Conservation (phyloP, 345 rosid genomes). For the Erucastrum elatum region DNA sequence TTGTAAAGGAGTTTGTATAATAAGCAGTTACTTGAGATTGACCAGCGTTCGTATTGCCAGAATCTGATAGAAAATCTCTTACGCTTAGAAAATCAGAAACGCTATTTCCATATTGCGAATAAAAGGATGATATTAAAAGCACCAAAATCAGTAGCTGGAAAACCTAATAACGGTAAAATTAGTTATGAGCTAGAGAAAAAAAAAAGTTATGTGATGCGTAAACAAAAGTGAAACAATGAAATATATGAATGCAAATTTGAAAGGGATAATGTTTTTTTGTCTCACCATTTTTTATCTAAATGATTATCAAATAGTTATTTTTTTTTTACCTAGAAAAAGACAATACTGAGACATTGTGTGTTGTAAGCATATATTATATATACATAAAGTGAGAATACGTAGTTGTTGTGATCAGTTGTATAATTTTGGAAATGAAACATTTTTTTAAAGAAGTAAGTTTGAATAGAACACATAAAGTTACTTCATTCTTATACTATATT, state of each 20-base stretch:
- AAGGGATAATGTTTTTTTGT: not conserved
- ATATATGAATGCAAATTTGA: not conserved
- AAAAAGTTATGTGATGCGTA: not conserved
- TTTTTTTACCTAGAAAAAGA: not conserved
- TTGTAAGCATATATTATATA: not conserved
- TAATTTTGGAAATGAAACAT: not conserved
- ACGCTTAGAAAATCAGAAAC: constrained; percentile 8
- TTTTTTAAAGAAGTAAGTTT: not conserved
- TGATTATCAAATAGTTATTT: not conserved
- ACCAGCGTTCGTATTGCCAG: not conserved
- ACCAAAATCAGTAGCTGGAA: constrained; percentile 1
- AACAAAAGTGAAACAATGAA: not conserved
- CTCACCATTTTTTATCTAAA: constrained; percentile 18
- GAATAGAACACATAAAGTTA: not conserved
- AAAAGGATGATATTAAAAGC: constrained; percentile 3
- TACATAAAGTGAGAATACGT: not conserved
- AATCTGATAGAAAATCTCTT: not conserved
- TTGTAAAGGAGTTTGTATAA: constrained; percentile 10
- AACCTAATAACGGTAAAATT: not conserved
- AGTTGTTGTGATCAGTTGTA: not conserved
- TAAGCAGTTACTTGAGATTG: constrained; percentile 16
- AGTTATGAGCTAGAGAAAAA: not conserved
- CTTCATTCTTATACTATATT: no score
- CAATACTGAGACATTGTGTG: not conserved
- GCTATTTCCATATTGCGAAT: constrained; percentile 13